Evolutionary conservation across 306 rosid species (phyloP), one percentile per base, ranked within the genome.

Genomic region (Cucumis hystrix): DNA sequence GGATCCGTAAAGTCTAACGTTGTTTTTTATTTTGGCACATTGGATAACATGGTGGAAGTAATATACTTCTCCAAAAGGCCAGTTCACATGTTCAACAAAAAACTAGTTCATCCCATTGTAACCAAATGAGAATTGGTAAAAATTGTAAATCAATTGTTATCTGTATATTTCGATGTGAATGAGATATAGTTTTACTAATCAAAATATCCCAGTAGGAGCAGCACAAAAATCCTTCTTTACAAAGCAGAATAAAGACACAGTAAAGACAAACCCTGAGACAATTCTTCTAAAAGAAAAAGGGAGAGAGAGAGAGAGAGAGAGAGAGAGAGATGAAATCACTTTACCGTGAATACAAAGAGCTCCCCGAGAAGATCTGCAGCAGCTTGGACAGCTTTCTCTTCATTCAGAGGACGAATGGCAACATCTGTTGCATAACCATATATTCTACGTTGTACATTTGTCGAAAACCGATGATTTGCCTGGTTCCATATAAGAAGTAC

Each of bases 291-390:
- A 41, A 57, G 39, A 65, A 33, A 33, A 33, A 33, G 37, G 37
- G 5, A 33, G 0, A 4, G 37, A 4, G 37, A 33, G 37, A 33
- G 5, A 33, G 0, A 4, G 37, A 4, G 37, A 33, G 37, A 33
- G 37, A 67, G 8, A 30, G 8, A 35, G 80, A 43, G 12, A 4
- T 18, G 20, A 41, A 61, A 74, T 68, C 43, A 65, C 65, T 75
- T 37, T 87, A 92, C 97, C 76, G 86, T 59, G 87, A 92, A 92
- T 18, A 92, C 92, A 35, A 92, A 90, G 64, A 90, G 77, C 49
- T 92, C 97, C 64, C 96, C 94, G 7, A 90, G 81, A 62, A 92
- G 85, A 82, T 92, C 97, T 25, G 96, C 92, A 10, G 97, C 97
- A 17, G 89, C 91, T 77, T 90, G 92, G 11, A 92, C 96, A 78